Percentiles rank a stretch among this genome's conserved stretches.
Conservation (phyloP, 306 rosid species). For the Begonia loranthoides region DNA sequence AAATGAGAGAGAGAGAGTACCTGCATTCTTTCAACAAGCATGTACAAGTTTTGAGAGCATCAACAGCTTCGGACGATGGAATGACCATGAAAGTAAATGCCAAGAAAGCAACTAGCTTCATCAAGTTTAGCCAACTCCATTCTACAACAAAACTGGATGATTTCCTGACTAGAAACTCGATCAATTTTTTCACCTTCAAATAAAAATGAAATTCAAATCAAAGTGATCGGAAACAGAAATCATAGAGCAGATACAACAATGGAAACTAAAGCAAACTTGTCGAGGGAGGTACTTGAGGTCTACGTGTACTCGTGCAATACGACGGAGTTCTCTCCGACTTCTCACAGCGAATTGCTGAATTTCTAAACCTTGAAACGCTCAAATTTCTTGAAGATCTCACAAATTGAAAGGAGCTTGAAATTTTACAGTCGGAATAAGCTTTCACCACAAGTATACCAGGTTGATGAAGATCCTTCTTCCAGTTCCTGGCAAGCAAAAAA, state of each 20-base stretch:
- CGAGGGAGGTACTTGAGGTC: constrained; percentile 25
- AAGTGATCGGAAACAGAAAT: not conserved
- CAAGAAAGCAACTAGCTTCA: constrained; percentile 38
- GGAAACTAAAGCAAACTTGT: constrained; percentile 3
- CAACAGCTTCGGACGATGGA: constrained; percentile 80
- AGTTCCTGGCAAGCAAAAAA: not conserved
- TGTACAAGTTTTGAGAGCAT: constrained; percentile 88
- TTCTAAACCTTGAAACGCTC: constrained; percentile 18
- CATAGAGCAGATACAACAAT: not conserved
- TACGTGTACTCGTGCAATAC: constrained; percentile 9
- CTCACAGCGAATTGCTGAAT: constrained; percentile 14
- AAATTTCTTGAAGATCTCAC: constrained; percentile 16
- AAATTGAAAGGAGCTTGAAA: constrained; percentile 19
- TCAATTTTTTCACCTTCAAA: constrained; percentile 16
- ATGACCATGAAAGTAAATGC: constrained; percentile 36
- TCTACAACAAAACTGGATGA: constrained; percentile 16
- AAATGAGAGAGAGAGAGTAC: constrained; percentile 23
- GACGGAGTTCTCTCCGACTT: constrained; percentile 19
- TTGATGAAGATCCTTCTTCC: constrained; percentile 24
- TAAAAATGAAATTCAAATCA: too few relatives aligned
- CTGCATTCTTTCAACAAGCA: constrained; percentile 95
- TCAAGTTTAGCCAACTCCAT: constrained; percentile 35
- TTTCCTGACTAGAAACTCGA: constrained; percentile 17
- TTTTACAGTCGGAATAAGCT: constrained; percentile 21
- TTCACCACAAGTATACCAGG: constrained; percentile 21